Conservation (phyloP, 441 rosid genomes). For the Pelargonium myrrhifolium region DNA sequence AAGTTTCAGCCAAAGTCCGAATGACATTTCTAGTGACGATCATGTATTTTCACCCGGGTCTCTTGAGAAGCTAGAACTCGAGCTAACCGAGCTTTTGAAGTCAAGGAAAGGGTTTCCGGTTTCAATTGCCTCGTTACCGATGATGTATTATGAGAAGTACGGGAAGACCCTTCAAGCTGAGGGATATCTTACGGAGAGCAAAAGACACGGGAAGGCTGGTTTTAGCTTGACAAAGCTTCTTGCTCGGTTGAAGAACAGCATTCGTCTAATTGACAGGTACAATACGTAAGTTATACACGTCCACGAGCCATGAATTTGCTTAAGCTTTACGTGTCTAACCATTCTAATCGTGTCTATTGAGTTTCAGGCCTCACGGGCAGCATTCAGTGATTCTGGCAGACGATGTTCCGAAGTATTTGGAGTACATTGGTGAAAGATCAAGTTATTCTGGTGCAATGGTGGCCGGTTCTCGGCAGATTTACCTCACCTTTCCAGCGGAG, state of each 20-base stretch:
- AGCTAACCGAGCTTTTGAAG: constrained; percentile 67
- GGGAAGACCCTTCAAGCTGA: constrained; percentile 91
- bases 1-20: constrained; percentile 30
- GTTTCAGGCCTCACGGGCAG: constrained; percentile 87
- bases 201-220: constrained; percentile 91
- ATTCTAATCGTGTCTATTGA: not conserved
- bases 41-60: constrained; percentile 46
- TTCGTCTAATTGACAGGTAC: constrained; percentile 78
- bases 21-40: constrained; percentile 46
- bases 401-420: constrained; percentile 58
- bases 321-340: constrained; percentile 18
- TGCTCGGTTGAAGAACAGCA: constrained; percentile 56
- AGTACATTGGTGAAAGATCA: constrained; percentile 41
- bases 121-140: constrained; percentile 90
- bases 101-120: constrained; percentile 69
- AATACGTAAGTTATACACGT: not conserved
- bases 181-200: constrained; percentile 93
- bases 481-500: constrained; percentile 87
- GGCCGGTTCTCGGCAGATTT: constrained; percentile 73
- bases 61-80: constrained; percentile 70
- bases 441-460: constrained; percentile 48
- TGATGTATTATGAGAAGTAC: constrained; percentile 70
- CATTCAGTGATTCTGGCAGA: constrained; percentile 77
- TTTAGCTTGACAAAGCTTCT: constrained; percentile 86
- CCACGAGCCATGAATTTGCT: not conserved